phyloP scores from a whole-genome alignment of 176 grass and related monocot species.

The Bothriochloa decipiens region DNA sequence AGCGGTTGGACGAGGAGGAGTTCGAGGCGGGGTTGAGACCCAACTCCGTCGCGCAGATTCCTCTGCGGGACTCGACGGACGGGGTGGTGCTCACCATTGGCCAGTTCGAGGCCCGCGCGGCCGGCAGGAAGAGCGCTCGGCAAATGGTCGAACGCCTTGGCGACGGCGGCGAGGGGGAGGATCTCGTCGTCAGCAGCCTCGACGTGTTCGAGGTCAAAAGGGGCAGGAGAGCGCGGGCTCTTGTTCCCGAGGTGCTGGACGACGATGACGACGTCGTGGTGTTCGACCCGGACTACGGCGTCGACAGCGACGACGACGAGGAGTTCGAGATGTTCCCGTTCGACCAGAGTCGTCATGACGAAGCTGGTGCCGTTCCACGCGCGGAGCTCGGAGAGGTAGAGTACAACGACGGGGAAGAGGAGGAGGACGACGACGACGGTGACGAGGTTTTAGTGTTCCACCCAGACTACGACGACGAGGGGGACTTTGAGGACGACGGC shows the following conservation, averaged over 20 bases:
- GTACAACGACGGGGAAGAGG: slow-evolving; percentile 31
- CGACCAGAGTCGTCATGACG: background rate
- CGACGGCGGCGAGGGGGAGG: background rate
- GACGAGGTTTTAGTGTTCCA: slow-evolving; percentile 44
- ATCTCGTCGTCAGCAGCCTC: slow-evolving; percentile 33
- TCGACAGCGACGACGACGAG: slow-evolving; percentile 47
- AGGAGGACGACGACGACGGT: slow-evolving; percentile 43
- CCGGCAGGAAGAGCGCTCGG: background rate
- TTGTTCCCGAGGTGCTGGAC: slow-evolving; percentile 28
- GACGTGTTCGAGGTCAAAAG: slow-evolving; percentile 38
- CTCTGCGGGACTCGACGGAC: background rate
- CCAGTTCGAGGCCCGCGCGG: slow-evolving; percentile 29
- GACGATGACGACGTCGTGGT: slow-evolving; percentile 38
- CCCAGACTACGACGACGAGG: slow-evolving; percentile 33
- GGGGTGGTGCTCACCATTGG: slow-evolving; percentile 24
- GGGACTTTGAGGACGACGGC: slow-evolving; percentile 12
- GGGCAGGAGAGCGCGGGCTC: background rate
- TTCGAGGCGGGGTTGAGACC: slow-evolving; percentile 2
- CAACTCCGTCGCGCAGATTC: slow-evolving; percentile 19
- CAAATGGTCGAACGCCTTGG: slow-evolving; percentile 52
- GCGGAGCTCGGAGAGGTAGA: slow-evolving; percentile 34
- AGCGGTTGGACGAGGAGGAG: slow-evolving; percentile 37
- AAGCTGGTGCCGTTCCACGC: slow-evolving; percentile 15
- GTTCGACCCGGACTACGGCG: slow-evolving; percentile 51
- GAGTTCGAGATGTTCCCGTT: slow-evolving; percentile 28